Evolutionary conservation across 352 stramenopile species (phyloP).

Genomic region (Saprolegnia diclina): DNA sequence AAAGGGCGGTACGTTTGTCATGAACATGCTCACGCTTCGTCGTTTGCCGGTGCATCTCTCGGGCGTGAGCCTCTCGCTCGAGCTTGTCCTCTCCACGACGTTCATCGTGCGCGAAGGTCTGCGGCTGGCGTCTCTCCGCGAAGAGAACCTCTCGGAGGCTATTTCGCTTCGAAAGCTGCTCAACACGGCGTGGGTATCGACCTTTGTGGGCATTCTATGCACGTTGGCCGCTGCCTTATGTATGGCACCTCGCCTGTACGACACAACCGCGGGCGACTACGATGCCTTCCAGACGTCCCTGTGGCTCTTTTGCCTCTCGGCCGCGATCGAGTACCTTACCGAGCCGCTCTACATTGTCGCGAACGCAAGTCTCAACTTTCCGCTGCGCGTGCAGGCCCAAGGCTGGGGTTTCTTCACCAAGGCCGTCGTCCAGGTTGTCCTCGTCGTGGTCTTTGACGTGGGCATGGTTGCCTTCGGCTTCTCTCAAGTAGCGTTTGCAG

Average conservation of each 20-base stretch:
- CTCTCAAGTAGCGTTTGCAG: conserved; percentile 67
- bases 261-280: conserved; percentile 40
- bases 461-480: conserved; percentile 67
- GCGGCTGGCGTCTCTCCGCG: conserved; percentile 76
- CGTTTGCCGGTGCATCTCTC: conserved; percentile 69
- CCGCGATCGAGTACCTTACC: conserved; percentile 69
- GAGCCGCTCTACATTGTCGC: conserved; percentile 81
- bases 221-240: conserved; percentile 34
- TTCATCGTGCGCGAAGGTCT: conserved; percentile 89
- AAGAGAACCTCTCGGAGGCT: conserved; percentile 52
- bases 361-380: conserved; percentile 71
- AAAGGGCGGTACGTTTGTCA: conserved; percentile 73
- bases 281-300: conserved; percentile 38
- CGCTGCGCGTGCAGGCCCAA: conserved; percentile 74
- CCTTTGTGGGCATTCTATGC: conserved; percentile 48
- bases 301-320: conserved; percentile 66
- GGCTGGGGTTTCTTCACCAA: conserved; percentile 67
- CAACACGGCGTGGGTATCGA: conserved; percentile 75
- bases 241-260: conserved; percentile 28
- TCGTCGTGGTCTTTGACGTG: conserved; percentile 56
- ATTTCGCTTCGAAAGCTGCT: conserved; percentile 57
- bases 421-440: conserved; percentile 56
- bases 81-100: conserved; percentile 83
- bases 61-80: conserved; percentile 79
- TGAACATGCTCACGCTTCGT: conserved; percentile 78